These are phyloP conservation scores for Parafenestella ontariensis DNA, from an alignment of 2,329 filamentous ascomycete species.

Conservation along the genomic window DNA sequence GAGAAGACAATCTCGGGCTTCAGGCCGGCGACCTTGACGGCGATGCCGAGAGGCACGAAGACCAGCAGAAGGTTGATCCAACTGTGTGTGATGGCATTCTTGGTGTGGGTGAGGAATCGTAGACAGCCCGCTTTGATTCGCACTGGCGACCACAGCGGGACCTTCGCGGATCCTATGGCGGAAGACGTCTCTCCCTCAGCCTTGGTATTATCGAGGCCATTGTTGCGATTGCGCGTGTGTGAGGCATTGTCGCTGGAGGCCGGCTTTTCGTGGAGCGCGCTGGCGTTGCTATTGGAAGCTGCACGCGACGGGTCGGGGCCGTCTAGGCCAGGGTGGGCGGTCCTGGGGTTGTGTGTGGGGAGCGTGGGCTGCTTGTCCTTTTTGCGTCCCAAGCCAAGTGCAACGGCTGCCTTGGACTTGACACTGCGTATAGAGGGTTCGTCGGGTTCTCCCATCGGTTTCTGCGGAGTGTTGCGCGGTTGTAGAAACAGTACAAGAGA, in stretches of 20 bases:
- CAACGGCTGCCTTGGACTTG: conserved; percentile 57
- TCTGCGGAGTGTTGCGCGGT: conserved; percentile 20
- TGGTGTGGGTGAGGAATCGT: conserved; percentile 61
- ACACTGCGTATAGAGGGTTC: conserved; percentile 59
- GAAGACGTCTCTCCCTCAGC: conserved; percentile 60
- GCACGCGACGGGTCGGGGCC: conserved; percentile 3
- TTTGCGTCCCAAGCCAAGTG: conserved; percentile 52
- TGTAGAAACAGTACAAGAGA: conserved; percentile 15
- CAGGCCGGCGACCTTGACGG: conserved; percentile 58
- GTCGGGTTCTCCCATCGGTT: conserved; percentile 64
- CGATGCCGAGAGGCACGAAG: conserved; percentile 80
- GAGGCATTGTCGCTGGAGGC: conserved; percentile 8
- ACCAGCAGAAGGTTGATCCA: conserved; percentile 80
- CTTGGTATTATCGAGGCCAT: conserved; percentile 52
- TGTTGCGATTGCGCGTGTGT: conserved; percentile 21
- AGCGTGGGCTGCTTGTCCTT: conserved; percentile 40
- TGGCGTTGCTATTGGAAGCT: conserved; percentile 15
- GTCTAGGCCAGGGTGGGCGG: conserved; percentile 20
- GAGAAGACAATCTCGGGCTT: conserved; percentile 56
- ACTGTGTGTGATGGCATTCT: conserved; percentile 71
- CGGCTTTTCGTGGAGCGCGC: conserved; percentile 33
- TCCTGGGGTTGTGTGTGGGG: conserved; percentile 33
- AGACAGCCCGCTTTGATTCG: conserved; percentile 60
- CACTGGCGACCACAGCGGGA: conserved; percentile 51
- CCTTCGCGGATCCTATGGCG: conserved; percentile 58